Base-by-base conservation (phyloP, 2,329 filamentous ascomycete species). In the Fusarium sp. region DNA sequence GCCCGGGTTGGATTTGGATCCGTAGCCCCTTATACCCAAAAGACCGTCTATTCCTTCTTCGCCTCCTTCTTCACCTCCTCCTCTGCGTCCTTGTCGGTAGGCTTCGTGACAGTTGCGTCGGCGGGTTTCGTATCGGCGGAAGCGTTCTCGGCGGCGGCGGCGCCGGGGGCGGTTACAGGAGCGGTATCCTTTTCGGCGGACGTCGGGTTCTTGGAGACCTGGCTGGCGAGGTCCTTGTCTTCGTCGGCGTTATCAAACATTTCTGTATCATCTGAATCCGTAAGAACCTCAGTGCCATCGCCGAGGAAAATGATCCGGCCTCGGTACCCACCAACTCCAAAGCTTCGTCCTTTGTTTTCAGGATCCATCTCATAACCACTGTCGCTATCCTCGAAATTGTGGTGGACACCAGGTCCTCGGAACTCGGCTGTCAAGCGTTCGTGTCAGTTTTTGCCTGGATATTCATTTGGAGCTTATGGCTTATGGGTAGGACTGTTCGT, bases 261-360 rank as follows among this genome's bases (percentile, higher is more conserved):
- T 76, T 97, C 94, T 70, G 92, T 90, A 78, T 98, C 94, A 81
- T 94, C 90, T 79, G 92, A 92, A 81, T 96, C 93, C 74, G 93
- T 93, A 77, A 94, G 85, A 79, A 97, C 89, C 84, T 98, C 94
- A 77, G 93, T 97, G 76, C 95, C 96, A 84, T 98, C 94, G 73
- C 95, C 94, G 74, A 99, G 88, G 79, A 97, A 90, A 80, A 98
- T 98, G 80, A 98, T 94, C 75, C 94, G 90, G 74, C 94, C 93
- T 80, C 89, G 89, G 79, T 91, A 91, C 79, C 90, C 91, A 80
- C 90, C 84, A 75, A 88, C 83, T 70, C 89, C 88, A 77, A 92
- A 91, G 74, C 84, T 83, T 79, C 86, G 87, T 75, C 82, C 81
- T 79, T 86, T 86, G 74, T 88, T 87, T 76, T 92, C 89, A 80